phyloP scores from a whole-genome alignment of 2,329 filamentous ascomycete genomes.

The Monosporascus sp. region DNA sequence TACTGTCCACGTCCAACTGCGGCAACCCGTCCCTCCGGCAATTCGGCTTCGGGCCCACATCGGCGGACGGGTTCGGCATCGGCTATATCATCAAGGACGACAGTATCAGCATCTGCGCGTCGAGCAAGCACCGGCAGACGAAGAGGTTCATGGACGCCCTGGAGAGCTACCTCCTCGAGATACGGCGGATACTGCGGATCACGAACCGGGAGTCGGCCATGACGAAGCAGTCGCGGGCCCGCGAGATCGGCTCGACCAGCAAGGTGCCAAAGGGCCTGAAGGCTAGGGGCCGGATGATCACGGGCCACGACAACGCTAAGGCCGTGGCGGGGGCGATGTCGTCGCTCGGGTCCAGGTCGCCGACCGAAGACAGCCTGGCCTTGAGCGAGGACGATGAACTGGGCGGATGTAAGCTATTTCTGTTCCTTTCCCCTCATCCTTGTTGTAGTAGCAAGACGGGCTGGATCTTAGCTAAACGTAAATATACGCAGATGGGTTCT shows the following conservation, averaged over 20 bases:
- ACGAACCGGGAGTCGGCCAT: conserved; percentile 44
- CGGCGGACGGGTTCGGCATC: conserved; percentile 91
- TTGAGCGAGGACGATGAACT: conserved; percentile 83
- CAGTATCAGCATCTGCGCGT: conserved; percentile 82
- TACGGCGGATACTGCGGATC: conserved; percentile 75
- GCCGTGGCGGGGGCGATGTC: conserved; percentile 30
- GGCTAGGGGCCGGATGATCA: conserved; percentile 68
- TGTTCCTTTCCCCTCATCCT: conserved; percentile 2
- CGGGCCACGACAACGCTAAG: conserved; percentile 43
- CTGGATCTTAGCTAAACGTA: conserved; percentile 10
- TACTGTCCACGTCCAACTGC: conserved; percentile 96
- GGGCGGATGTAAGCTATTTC: conserved; percentile 76
- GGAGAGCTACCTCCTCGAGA: conserved; percentile 86
- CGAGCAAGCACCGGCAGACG: conserved; percentile 91
- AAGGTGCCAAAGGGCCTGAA: conserved; percentile 50
- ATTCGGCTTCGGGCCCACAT: conserved; percentile 94
- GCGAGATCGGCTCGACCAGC: conserved; percentile 43
- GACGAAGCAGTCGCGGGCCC: conserved; percentile 44
- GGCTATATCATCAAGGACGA: conserved; percentile 99
- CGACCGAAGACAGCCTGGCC: conserved; percentile 63
- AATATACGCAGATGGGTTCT: conserved; percentile 78
- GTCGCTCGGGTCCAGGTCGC: conserved; percentile 50
- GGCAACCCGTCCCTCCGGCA: conserved; percentile 92
- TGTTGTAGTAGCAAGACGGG: neutral
- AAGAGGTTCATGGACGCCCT: conserved; percentile 83